A percentile compares a stretch with the other conserved stretches of the same genome.
These are phyloP conservation scores for Trametes cingulata DNA, from an alignment of 768 basidiomycete species.

Conservation along the genomic window DNA sequence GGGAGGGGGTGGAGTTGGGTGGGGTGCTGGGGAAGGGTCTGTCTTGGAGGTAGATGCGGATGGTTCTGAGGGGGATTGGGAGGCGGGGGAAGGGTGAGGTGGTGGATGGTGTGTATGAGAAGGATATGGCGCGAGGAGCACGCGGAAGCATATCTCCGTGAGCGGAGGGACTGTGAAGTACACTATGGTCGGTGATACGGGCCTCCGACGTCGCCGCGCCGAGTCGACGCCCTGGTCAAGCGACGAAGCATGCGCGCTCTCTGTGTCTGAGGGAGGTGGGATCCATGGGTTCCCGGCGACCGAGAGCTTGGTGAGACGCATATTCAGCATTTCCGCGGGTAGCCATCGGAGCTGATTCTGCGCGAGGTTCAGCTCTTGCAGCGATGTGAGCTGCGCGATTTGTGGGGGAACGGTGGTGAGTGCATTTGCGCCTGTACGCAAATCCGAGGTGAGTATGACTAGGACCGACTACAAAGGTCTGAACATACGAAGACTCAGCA, in stretches of 20 bases:
- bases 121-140: slow-evolving; percentile 35
- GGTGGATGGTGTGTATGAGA: background rate
- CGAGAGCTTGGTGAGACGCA: slow-evolving; percentile 49
- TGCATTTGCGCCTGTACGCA: slow-evolving; percentile 52
- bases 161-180: slow-evolving; percentile 33
- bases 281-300: slow-evolving; percentile 66
- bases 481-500: slow-evolving; percentile 67
- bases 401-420: slow-evolving; percentile 63
- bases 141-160: slow-evolving; percentile 41
- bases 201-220: background rate
- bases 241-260: background rate
- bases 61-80: no score
- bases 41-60: no score
- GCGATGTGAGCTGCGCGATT: slow-evolving; percentile 51
- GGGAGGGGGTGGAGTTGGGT: background rate
- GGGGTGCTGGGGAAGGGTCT: no score
- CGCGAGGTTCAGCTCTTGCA: slow-evolving; percentile 62
- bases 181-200: slow-evolving; percentile 14
- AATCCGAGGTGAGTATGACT: background rate
- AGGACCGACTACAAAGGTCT: no score
- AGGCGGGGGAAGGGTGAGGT: background rate
- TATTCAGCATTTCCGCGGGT: slow-evolving; percentile 63
- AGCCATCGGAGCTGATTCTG: slow-evolving; percentile 59
- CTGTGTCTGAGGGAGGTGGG: slow-evolving; percentile 22
- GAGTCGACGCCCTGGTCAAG: background rate